Base-by-base conservation (phyloP, 129 eudicot genomes). In the Pittosporum tobira region DNA sequence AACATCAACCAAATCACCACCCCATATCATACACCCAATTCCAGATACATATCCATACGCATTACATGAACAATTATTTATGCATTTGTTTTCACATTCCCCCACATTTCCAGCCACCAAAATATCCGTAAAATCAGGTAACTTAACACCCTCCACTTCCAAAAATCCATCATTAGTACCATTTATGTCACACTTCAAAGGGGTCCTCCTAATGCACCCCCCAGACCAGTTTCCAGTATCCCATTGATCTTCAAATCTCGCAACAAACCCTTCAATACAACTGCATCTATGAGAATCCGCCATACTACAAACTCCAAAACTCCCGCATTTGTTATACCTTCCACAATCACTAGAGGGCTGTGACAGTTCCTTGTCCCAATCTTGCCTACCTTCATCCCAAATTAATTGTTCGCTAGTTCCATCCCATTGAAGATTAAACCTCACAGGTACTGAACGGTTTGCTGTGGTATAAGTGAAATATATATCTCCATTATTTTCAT, bases 261-360 rank as follows among this genome's bases (percentile, higher is more conserved):
- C 81, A 25, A 22, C 81, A 51, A 81, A 89, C 21, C 91, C 93
- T n/a, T 62, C 57, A 59, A 89, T 22, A 71, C 95, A 89, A 24
- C 51, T 26, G 53, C 97, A 89, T 18, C 36, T 19, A 37, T 57
- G 73, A n/a, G 46, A 60, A 45, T 48, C 44, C 24, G 0, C 28
- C 3, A 18, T 5, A 12, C 56, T 40, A 68, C 96, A 79, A 7
- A 49, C 23, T n/a, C 83, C 94, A 49, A 71, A 79, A 34, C 62
- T 40, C 16, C 96, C 96, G 62, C 96, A 87, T 30, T 24, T 27
- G 68, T 80, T 80, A 51, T 83, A 83, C 23, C 25, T 3, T 13
- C 73, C 83, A 21, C 93, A 80, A 13, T 67, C 77, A 6, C 16
- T 14, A 3, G 75, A 51, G 27, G 96, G 96, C 58, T 51, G 77